A percentile compares a stretch with the other conserved stretches of the same genome.
Evolutionary conservation across 345 rosid genomes (phyloP).

Genomic region (Pelargonium nanum): DNA sequence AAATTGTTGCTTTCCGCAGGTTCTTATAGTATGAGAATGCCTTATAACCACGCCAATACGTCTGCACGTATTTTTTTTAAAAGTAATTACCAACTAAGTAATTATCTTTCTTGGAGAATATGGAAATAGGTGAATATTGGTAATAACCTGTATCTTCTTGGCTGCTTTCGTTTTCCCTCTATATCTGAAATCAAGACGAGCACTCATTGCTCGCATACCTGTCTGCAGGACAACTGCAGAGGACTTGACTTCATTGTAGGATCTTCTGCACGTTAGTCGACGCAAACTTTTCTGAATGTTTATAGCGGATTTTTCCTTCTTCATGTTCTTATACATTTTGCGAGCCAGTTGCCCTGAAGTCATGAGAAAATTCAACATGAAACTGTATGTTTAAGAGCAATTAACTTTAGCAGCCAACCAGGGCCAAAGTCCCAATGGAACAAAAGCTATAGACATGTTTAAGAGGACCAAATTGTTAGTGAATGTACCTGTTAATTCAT

Average conservation of each 20-base stretch:
- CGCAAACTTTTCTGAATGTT: constrained; percentile 68
- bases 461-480: neutral
- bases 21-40: neutral
- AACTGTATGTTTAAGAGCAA: neutral
- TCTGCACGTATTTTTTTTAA: neutral
- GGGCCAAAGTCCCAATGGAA: neutral
- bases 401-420: neutral
- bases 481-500: too few relatives aligned
- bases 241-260: constrained; percentile 29
- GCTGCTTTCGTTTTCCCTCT: constrained; percentile 35
- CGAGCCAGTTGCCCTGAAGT: constrained; percentile 41
- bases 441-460: neutral
- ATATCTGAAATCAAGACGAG: constrained; percentile 30
- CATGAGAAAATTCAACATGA: constrained; percentile 3
- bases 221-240: constrained; percentile 60
- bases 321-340: constrained; percentile 26
- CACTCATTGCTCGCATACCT: constrained; percentile 41
- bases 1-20: neutral
- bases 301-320: constrained; percentile 47
- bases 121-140: neutral
- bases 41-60: neutral
- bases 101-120: neutral
- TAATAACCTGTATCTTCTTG: constrained; percentile 45
- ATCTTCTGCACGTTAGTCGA: constrained; percentile 40
- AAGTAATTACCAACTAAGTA: neutral